phyloP scores from a whole-genome alignment of 495 filamentous ascomycete genomes.

The Pseudevernia furfuracea region DNA sequence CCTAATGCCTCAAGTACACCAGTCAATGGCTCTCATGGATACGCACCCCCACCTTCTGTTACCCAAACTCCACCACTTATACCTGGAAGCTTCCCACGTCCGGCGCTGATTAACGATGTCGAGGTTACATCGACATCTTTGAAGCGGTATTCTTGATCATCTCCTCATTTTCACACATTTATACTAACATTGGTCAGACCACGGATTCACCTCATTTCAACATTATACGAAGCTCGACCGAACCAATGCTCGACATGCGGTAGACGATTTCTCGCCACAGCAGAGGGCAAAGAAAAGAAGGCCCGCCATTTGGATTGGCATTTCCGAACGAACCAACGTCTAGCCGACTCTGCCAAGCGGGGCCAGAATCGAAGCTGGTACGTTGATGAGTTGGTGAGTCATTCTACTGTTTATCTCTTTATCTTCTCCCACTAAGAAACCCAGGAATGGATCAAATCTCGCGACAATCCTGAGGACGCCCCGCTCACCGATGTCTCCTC shows the following conservation, averaged over 20 bases:
- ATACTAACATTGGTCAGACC: constrained; percentile 47
- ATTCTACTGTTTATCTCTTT: not conserved
- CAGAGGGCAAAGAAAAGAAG: constrained; percentile 74
- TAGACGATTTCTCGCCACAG: constrained; percentile 68
- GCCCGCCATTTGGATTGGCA: constrained; percentile 97
- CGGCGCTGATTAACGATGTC: constrained; percentile 45
- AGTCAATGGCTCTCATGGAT: constrained; percentile 19
- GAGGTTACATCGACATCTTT: constrained; percentile 65
- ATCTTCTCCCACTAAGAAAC: constrained; percentile 24
- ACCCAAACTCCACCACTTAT: constrained; percentile 21
- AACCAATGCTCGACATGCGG: constrained; percentile 88
- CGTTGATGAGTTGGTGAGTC: constrained; percentile 76
- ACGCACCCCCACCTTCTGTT: constrained; percentile 27
- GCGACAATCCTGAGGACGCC: constrained; percentile 62
- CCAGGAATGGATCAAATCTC: constrained; percentile 82
- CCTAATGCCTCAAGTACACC: constrained; percentile 31
- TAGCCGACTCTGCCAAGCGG: constrained; percentile 70
- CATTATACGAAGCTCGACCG: constrained; percentile 69
- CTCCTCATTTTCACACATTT: constrained; percentile 16
- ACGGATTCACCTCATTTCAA: constrained; percentile 61
- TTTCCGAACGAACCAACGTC: constrained; percentile 84
- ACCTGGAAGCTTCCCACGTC: constrained; percentile 20
- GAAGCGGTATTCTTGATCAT: constrained; percentile 57
- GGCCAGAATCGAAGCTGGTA: constrained; percentile 90
- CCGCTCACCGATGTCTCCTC: constrained; percentile 36